phyloP scores from a whole-genome alignment of 2,329 filamentous ascomycete genomes.

The Aspergillus sp. region DNA sequence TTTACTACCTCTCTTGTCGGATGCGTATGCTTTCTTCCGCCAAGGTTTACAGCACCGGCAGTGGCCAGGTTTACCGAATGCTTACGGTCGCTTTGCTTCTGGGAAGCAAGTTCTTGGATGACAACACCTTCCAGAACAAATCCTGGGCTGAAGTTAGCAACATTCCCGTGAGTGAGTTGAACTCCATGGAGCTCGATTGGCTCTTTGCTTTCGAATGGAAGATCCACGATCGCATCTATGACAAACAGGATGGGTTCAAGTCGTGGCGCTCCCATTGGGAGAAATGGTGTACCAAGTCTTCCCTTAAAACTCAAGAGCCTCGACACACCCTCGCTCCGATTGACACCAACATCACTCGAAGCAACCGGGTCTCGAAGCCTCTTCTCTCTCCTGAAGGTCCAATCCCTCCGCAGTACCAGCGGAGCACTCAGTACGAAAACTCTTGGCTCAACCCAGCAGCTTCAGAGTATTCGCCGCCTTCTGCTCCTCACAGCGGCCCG shows the following conservation, averaged over 20 bases:
- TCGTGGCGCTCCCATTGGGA: constrained; percentile 68
- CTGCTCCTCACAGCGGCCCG: constrained; percentile 49
- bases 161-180: constrained; percentile 80
- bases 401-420: constrained; percentile 53
- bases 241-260: constrained; percentile 67
- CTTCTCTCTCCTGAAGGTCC: constrained; percentile 49
- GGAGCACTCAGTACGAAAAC: constrained; percentile 47
- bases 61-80: constrained; percentile 79
- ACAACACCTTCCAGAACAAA: constrained; percentile 96
- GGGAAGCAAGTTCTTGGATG: constrained; percentile 93
- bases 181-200: constrained; percentile 85
- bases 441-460: constrained; percentile 51
- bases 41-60: constrained; percentile 56
- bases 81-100: constrained; percentile 81
- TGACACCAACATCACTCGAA: constrained; percentile 62
- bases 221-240: constrained; percentile 80
- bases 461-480: constrained; percentile 53
- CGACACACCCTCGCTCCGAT: constrained; percentile 59
- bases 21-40: constrained; percentile 70
- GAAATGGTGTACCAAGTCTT: constrained; percentile 57
- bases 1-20: constrained; percentile 84
- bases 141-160: constrained; percentile 96
- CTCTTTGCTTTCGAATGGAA: constrained; percentile 78
- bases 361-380: constrained; percentile 51
- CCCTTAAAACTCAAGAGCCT: constrained; percentile 47